A percentile compares a stretch with the other conserved stretches of the same genome.
These are phyloP conservation scores for Verbascum thapsus DNA, from an alignment of 257 asterid species.

Conservation along the genomic window DNA sequence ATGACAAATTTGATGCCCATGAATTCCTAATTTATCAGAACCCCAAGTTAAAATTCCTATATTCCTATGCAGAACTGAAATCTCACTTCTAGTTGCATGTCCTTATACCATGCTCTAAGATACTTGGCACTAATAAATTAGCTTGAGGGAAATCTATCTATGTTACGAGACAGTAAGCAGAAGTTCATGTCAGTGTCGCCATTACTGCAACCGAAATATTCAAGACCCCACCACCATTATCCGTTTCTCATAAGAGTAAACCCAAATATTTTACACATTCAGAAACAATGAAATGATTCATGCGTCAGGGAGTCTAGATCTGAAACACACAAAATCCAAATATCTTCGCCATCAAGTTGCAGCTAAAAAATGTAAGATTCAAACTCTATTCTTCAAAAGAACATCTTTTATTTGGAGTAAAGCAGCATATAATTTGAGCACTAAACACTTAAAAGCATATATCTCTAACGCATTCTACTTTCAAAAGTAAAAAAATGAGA, in stretches of 20 bases:
- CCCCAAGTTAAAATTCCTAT: conserved; percentile 12
- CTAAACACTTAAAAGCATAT: background rate
- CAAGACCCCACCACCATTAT: conserved; percentile 5
- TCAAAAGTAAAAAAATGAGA: conserved; percentile 5
- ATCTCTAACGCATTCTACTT: conserved; percentile 10
- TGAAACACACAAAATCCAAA: conserved; percentile 9
- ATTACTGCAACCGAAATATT: conserved; percentile 20
- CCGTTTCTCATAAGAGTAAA: conserved; percentile 3
- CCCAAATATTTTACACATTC: background rate
- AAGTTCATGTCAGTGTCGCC: conserved; percentile 1
- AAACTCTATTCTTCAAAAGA: background rate
- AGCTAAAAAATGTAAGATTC: background rate
- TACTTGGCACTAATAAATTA: background rate
- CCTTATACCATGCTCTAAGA: conserved; percentile 4
- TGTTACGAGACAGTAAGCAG: conserved; percentile 1
- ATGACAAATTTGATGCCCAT: background rate
- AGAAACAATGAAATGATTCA: conserved; percentile 1
- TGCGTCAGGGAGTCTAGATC: conserved; percentile 7
- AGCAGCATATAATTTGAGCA: conserved; percentile 25
- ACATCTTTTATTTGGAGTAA: background rate
- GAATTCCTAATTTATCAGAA: background rate
- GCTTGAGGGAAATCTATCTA: conserved; percentile 3
- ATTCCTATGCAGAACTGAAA: too few species aligned
- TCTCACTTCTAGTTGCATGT: conserved; percentile 4
- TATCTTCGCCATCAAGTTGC: background rate